Percentiles rank a stretch among this genome's conserved stretches.
These are phyloP conservation scores for Guadua angustifolia DNA, from an alignment of 176 grass and related monocot species.

Conservation along the genomic window DNA sequence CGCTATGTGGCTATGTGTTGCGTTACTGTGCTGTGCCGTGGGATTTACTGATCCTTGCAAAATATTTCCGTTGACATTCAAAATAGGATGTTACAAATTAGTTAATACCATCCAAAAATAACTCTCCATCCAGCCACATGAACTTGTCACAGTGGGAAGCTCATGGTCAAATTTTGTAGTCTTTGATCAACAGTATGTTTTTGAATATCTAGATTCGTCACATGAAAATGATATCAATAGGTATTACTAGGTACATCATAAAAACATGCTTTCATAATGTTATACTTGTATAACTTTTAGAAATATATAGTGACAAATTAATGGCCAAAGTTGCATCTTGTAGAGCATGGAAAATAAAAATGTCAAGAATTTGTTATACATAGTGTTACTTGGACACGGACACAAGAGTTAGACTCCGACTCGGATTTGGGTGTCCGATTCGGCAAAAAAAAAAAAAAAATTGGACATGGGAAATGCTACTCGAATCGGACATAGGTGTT, in stretches of 20 bases:
- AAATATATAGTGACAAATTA: background rate
- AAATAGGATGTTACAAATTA: background rate
- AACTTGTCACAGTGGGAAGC: conserved; percentile 9
- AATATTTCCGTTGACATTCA: background rate
- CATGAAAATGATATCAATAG: background rate
- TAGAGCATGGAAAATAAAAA: conserved; percentile 3
- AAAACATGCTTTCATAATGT: background rate
- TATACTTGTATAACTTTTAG: background rate
- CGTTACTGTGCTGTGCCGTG: background rate
- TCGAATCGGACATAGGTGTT: no score
- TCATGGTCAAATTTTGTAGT: background rate
- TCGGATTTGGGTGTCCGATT: no score
- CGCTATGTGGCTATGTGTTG: background rate
- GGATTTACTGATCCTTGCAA: background rate
- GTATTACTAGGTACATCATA: background rate
- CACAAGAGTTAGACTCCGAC: no score
- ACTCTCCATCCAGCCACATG: background rate
- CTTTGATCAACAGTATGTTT: background rate
- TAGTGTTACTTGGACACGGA: no score
- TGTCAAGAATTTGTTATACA: background rate
- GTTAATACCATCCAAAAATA: background rate
- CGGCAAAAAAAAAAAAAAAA: no score
- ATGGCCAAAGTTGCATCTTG: background rate
- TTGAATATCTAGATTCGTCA: background rate
- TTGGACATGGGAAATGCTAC: no score